Conservation (phyloP, 345 rosid species). For the Aethionema arabicum region DNA sequence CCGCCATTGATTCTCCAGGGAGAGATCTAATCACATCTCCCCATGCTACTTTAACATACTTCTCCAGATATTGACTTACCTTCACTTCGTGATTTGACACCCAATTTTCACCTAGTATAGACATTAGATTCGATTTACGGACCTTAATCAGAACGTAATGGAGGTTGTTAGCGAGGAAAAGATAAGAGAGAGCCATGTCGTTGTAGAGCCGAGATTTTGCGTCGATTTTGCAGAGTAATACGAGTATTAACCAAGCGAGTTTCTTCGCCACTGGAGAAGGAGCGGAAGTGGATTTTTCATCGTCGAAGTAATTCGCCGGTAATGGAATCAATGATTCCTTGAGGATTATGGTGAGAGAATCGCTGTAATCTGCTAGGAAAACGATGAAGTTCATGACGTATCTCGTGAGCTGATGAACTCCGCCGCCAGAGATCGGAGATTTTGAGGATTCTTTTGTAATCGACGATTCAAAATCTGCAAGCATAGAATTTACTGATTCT, state of each 20-base stretch:
- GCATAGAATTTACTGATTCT: slow-evolving; percentile 52
- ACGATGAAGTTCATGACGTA: slow-evolving; percentile 86
- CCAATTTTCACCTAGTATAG: slow-evolving; percentile 68
- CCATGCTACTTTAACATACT: slow-evolving; percentile 70
- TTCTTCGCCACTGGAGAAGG: slow-evolving; percentile 28
- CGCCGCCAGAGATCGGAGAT: slow-evolving; percentile 62
- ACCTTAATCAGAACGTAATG: slow-evolving; percentile 61
- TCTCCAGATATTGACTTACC: slow-evolving; percentile 52
- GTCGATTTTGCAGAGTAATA: slow-evolving; percentile 38
- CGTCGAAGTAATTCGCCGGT: slow-evolving; percentile 49
- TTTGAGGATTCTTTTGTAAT: slow-evolving; percentile 66
- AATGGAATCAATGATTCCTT: slow-evolving; percentile 52
- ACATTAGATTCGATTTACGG: slow-evolving; percentile 45
- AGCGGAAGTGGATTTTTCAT: slow-evolving; percentile 23
- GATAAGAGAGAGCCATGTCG: slow-evolving; percentile 34
- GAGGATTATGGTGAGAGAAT: slow-evolving; percentile 48
- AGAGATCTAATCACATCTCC: slow-evolving; percentile 43
- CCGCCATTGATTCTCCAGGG: slow-evolving; percentile 33
- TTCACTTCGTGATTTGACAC: slow-evolving; percentile 50
- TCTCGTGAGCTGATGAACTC: slow-evolving; percentile 78
- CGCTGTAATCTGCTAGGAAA: slow-evolving; percentile 71
- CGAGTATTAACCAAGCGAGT: slow-evolving; percentile 35
- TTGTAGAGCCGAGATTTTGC: slow-evolving; percentile 37
- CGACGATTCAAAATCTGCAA: slow-evolving; percentile 62
- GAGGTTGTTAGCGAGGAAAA: slow-evolving; percentile 58